These are phyloP conservation scores for Lentinula guzmanii DNA, from an alignment of 768 basidiomycete genomes.

Conservation along the genomic window DNA sequence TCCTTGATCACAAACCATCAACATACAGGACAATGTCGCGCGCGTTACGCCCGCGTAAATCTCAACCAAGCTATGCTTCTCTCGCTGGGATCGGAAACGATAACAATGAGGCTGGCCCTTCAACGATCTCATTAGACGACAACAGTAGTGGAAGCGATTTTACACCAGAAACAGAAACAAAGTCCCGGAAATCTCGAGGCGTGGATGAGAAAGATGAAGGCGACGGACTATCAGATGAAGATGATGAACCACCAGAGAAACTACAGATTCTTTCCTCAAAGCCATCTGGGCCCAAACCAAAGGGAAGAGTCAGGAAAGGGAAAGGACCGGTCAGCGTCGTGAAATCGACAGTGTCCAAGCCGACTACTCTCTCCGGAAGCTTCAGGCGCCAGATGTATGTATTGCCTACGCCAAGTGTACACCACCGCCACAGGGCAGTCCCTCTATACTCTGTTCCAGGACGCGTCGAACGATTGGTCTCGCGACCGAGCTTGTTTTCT, in stretches of 20 bases:
- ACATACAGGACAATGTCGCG: slow-evolving; percentile 24
- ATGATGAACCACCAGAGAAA: slow-evolving; percentile 5
- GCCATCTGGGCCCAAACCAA: slow-evolving; percentile 14
- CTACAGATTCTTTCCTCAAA: slow-evolving; percentile 1
- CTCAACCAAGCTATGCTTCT: slow-evolving; percentile 42
- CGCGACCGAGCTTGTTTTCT: slow-evolving; percentile 45
- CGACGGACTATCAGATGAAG: slow-evolving; percentile 16
- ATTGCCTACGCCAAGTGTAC: slow-evolving; percentile 57
- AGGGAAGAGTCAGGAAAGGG: slow-evolving; percentile 23
- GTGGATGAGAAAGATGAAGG: slow-evolving; percentile 15
- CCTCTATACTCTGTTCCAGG: slow-evolving; percentile 48
- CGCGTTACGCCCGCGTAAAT: slow-evolving; percentile 49
- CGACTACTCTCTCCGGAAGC: slow-evolving; percentile 26
- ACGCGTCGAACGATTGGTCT: slow-evolving; percentile 54
- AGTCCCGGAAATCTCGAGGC: not conserved
- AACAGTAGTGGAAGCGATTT: slow-evolving; percentile 52
- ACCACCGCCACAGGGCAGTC: slow-evolving; percentile 69
- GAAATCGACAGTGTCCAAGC: slow-evolving; percentile 11
- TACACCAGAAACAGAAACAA: slow-evolving; percentile 31
- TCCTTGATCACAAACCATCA: not conserved
- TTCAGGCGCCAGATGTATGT: slow-evolving; percentile 48
- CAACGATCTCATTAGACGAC: slow-evolving; percentile 26
- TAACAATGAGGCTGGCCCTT: slow-evolving; percentile 29
- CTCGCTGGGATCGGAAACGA: slow-evolving; percentile 26
- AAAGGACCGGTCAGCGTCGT: slow-evolving; percentile 10